Evolutionary conservation across 83 land plant genomes (phyloP).

Genomic region (Picea abies): DNA sequence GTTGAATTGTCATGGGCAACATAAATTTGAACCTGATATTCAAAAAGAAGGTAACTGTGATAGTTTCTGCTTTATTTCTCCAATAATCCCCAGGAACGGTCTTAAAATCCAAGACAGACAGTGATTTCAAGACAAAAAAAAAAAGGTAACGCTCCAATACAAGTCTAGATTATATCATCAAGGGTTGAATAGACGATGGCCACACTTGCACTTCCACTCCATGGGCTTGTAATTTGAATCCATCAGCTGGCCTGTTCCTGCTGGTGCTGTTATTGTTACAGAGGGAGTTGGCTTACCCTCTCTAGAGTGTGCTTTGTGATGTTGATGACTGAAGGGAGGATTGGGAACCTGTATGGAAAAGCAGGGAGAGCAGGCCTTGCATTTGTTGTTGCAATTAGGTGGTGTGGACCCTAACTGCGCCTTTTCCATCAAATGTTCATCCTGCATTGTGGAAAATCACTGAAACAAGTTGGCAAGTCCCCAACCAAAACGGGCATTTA

Average conservation of each 20-base stretch:
- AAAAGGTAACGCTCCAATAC: no score
- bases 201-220: background rate
- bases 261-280: background rate
- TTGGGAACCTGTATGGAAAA: background rate
- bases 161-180: background rate
- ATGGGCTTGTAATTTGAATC: conserved; percentile 10
- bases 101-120: no score
- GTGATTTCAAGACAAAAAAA: no score
- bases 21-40: no score
- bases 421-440: background rate
- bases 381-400: conserved; percentile 3
- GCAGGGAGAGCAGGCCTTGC: background rate
- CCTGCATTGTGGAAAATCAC: no score
- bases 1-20: no score
- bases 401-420: background rate
- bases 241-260: background rate
- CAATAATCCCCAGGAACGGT: no score
- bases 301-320: no score
- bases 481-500: no score
- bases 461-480: no score
- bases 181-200: background rate
- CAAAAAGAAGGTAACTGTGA: no score
- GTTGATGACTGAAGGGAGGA: background rate
- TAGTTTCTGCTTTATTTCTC: no score
- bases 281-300: background rate